Evolutionary conservation across 495 filamentous ascomycete species (phyloP).

Genomic region (Pseudomonodictys pantanalensis): DNA sequence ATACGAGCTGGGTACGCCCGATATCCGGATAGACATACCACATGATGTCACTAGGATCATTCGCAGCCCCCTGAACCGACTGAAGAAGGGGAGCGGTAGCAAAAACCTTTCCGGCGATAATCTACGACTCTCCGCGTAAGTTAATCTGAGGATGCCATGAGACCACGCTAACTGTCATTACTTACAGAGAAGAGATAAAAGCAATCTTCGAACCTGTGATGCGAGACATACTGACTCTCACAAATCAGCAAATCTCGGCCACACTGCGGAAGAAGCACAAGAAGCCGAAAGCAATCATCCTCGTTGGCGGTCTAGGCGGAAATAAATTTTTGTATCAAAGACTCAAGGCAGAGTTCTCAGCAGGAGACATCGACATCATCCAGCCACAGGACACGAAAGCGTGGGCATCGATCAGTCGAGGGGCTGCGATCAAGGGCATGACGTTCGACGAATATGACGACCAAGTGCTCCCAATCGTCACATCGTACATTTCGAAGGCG

Average conservation of each 20-base stretch:
- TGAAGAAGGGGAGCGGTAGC: background rate
- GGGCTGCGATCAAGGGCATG: constrained; percentile 17
- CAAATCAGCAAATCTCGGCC: background rate
- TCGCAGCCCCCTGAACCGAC: background rate
- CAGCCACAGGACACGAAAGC: background rate
- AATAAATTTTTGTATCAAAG: constrained; percentile 19
- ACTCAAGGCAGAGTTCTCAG: constrained; percentile 7
- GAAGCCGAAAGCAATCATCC: constrained; percentile 18
- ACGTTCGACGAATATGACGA: constrained; percentile 1
- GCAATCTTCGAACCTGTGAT: constrained; percentile 12
- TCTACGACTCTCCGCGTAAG: background rate
- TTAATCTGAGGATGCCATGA: background rate
- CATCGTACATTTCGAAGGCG: constrained; percentile 14
- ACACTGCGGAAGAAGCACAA: background rate
- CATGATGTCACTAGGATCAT: constrained; percentile 7
- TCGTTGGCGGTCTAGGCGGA: constrained; percentile 22
- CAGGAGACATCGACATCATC: constrained; percentile 9
- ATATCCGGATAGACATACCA: background rate
- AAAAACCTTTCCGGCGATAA: background rate
- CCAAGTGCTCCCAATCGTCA: constrained; percentile 3
- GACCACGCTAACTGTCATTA: background rate
- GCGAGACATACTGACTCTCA: background rate
- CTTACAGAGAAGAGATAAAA: constrained; percentile 3
- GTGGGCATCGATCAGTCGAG: constrained; percentile 20
- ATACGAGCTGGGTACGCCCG: background rate